phyloP scores from a whole-genome alignment of 768 basidiomycete genomes.

The Suillus alpinus region DNA sequence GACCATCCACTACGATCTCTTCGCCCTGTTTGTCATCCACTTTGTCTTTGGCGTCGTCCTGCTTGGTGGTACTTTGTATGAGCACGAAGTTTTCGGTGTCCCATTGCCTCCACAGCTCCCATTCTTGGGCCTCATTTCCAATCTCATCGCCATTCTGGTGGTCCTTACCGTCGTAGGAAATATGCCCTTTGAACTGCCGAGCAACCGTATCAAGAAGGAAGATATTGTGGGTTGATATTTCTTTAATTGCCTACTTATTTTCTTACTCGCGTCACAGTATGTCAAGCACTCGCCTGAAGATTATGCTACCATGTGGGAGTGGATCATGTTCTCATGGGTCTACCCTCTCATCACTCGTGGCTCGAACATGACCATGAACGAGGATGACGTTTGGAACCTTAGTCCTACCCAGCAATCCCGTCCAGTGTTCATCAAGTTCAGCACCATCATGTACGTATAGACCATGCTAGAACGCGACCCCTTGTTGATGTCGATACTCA shows the following conservation, averaged over 20 bases:
- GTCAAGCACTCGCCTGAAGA: slow-evolving; percentile 56
- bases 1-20: slow-evolving; percentile 64
- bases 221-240: slow-evolving; percentile 54
- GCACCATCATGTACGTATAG: slow-evolving; percentile 20
- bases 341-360: slow-evolving; percentile 58
- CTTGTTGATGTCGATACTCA: slow-evolving; percentile 8
- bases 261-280: slow-evolving; percentile 14
- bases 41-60: slow-evolving; percentile 45
- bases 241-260: slow-evolving; percentile 1
- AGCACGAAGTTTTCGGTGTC: slow-evolving; percentile 40
- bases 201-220: slow-evolving; percentile 42
- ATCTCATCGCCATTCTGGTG: slow-evolving; percentile 42
- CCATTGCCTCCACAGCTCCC: slow-evolving; percentile 37
- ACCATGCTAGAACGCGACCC: not conserved
- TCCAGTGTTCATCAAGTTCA: slow-evolving; percentile 55
- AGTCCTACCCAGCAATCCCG: slow-evolving; percentile 68
- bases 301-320: slow-evolving; percentile 67
- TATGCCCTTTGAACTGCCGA: slow-evolving; percentile 72
- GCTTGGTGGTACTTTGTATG: slow-evolving; percentile 54
- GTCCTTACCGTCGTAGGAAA: slow-evolving; percentile 47
- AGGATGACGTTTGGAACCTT: slow-evolving; percentile 69
- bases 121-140: slow-evolving; percentile 30
- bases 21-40: slow-evolving; percentile 53
- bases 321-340: slow-evolving; percentile 74
- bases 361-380: slow-evolving; percentile 53